These are phyloP conservation scores for Pleurotus tuber-regium DNA, from an alignment of 768 basidiomycete genomes.

Conservation along the genomic window DNA sequence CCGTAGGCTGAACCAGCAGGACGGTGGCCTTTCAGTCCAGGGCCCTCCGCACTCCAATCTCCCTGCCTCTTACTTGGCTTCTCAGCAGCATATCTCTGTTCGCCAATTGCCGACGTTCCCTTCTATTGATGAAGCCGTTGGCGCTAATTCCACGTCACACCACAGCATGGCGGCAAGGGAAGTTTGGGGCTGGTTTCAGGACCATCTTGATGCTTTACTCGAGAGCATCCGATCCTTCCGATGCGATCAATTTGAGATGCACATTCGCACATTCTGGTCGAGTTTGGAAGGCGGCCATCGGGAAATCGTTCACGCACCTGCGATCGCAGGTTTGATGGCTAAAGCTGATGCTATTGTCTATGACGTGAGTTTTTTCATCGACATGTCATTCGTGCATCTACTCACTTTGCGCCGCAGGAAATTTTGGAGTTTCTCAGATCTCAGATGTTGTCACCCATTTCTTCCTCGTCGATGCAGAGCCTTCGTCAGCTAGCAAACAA, in stretches of 20 bases:
- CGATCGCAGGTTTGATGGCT: constrained; percentile 84
- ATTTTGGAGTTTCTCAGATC: constrained; percentile 82
- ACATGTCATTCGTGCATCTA: constrained; percentile 10
- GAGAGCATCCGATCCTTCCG: constrained; percentile 76
- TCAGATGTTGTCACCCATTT: constrained; percentile 79
- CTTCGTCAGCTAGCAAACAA: constrained; percentile 83
- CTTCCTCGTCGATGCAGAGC: constrained; percentile 62
- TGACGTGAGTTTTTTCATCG: constrained; percentile 59
- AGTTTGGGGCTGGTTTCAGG: constrained; percentile 91
- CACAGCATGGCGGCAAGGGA: constrained; percentile 80
- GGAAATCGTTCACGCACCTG: constrained; percentile 88
- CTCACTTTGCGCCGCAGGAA: constrained; percentile 49
- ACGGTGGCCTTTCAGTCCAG: constrained; percentile 50
- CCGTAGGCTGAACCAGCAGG: constrained; percentile 67
- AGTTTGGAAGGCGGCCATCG: constrained; percentile 69
- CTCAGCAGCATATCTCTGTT: constrained; percentile 59
- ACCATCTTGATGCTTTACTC: constrained; percentile 81
- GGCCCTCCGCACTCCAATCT: constrained; percentile 48
- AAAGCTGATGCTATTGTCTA: constrained; percentile 89
- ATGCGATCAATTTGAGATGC: constrained; percentile 89
- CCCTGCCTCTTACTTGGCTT: constrained; percentile 44
- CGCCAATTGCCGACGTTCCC: constrained; percentile 81
- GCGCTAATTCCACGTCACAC: constrained; percentile 67
- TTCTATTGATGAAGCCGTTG: constrained; percentile 82
- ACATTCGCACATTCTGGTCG: constrained; percentile 84